A percentile compares a stretch with the other conserved stretches of the same genome.
Conservation (phyloP, 441 rosid genomes). For the Biscutella laevigata region DNA sequence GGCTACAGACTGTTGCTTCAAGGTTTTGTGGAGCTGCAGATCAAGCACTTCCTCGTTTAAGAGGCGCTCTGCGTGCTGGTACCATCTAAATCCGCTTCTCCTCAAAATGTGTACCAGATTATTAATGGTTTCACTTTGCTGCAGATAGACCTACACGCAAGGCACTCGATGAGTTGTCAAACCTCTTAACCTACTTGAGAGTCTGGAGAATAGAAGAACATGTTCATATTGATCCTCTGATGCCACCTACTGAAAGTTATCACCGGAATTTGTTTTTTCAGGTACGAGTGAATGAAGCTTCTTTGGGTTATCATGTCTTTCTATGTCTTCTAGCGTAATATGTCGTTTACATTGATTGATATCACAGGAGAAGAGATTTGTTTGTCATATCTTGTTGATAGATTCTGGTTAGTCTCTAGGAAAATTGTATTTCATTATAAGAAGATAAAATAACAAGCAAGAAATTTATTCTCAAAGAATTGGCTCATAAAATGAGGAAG, state of each 20-base stretch:
- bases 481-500: neutral
- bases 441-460: neutral
- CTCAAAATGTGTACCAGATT: neutral
- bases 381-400: neutral
- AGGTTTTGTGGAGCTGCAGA: slow-evolving; percentile 92
- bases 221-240: slow-evolving; percentile 66
- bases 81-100: slow-evolving; percentile 9
- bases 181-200: slow-evolving; percentile 69
- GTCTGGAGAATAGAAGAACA: slow-evolving; percentile 74
- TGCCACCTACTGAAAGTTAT: slow-evolving; percentile 88
- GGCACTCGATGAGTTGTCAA: slow-evolving; percentile 83
- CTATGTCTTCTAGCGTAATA: neutral
- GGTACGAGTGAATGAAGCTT: slow-evolving; percentile 30
- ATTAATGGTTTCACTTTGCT: slow-evolving; percentile 14
- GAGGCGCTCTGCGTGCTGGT: slow-evolving; percentile 94
- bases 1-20: slow-evolving; percentile 83
- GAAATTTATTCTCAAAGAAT: neutral
- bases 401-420: neutral
- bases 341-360: neutral
- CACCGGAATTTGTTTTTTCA: slow-evolving; percentile 81
- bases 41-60: slow-evolving; percentile 85
- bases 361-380: neutral
- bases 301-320: neutral
- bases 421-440: neutral
- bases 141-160: slow-evolving; percentile 67